Percentiles rank a stretch among this genome's conserved stretches.
These are phyloP conservation scores for Borovskyia barvae DNA, from an alignment of 208 protist genomes.

Conservation along the genomic window DNA sequence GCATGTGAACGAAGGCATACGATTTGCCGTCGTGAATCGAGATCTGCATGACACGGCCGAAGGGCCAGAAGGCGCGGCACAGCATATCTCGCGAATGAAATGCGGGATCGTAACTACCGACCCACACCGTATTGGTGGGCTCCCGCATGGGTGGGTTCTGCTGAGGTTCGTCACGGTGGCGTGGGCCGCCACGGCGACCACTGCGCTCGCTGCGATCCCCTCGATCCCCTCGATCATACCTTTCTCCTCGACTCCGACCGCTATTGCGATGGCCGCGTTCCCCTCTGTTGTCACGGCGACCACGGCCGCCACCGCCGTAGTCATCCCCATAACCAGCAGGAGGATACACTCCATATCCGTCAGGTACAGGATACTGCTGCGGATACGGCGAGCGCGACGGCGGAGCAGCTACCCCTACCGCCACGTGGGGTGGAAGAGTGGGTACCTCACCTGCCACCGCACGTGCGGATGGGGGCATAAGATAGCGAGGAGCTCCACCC, in stretches of 20 bases:
- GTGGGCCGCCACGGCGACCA: conserved; percentile 2
- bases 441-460: conserved; percentile 4
- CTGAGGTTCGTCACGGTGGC: conserved; percentile 19
- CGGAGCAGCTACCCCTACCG: no score
- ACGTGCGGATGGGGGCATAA: conserved; percentile 18
- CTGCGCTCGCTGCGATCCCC: conserved; percentile 10
- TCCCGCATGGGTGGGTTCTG: conserved; percentile 41
- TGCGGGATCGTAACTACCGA: conserved; percentile 67
- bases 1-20: conserved; percentile 89
- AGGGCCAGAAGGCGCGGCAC: conserved; percentile 58
- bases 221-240: conserved; percentile 12
- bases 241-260: conserved; percentile 1
- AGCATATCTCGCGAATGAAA: conserved; percentile 54
- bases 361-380: conserved; percentile 2
- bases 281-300: conserved; percentile 1
- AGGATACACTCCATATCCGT: conserved; percentile 2
- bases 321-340: conserved; percentile 13
- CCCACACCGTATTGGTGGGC: conserved; percentile 89
- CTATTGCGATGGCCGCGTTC: conserved; percentile 2
- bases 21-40: conserved; percentile 60
- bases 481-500: conserved; percentile 9
- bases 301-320: conserved; percentile 9
- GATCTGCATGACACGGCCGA: conserved; percentile 81
- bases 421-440: conserved; percentile 9
- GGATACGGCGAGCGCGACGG: conserved; percentile 3